Evolutionary conservation across 768 basidiomycete species (phyloP).

Genomic region (Clathrus columnatus): DNA sequence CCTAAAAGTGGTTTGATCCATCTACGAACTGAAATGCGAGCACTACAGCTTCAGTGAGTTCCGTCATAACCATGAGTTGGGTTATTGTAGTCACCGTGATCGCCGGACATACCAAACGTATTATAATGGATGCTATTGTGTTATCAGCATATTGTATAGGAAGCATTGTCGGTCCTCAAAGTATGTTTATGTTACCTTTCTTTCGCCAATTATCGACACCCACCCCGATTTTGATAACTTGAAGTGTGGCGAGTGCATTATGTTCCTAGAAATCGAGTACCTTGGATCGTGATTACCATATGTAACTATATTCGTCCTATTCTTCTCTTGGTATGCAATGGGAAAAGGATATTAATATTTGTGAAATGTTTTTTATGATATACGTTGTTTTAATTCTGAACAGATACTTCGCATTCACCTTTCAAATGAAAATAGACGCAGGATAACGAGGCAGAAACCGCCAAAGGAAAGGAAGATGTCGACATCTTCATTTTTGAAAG

Average conservation of each 20-base stretch:
- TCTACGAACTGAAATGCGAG: too few relatives aligned
- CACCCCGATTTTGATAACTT: slow-evolving; percentile 64
- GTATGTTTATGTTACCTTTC: neutral
- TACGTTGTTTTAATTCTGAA: neutral
- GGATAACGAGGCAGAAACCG: slow-evolving; percentile 34
- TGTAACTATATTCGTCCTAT: slow-evolving; percentile 49
- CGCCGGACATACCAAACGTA: slow-evolving; percentile 66
- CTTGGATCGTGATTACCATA: slow-evolving; percentile 68
- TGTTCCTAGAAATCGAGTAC: slow-evolving; percentile 55
- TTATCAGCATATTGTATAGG: slow-evolving; percentile 67
- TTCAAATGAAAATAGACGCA: slow-evolving; percentile 49
- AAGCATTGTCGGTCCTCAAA: slow-evolving; percentile 26
- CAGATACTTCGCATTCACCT: slow-evolving; percentile 42
- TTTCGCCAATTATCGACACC: neutral
- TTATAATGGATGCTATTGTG: slow-evolving; percentile 70
- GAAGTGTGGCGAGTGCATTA: slow-evolving; percentile 67
- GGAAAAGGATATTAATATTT: too few relatives aligned
- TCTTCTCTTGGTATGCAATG: slow-evolving; percentile 29
- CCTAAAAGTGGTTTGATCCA: too few relatives aligned
- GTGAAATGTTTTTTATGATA: too few relatives aligned
- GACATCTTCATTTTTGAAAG: slow-evolving; percentile 50
- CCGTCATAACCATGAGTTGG: slow-evolving; percentile 57
- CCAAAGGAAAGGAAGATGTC: slow-evolving; percentile 36
- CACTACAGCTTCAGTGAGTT: slow-evolving; percentile 53
- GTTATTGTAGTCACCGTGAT: slow-evolving; percentile 51